These are phyloP conservation scores for Henckelia pumila DNA, from an alignment of 257 asterid genomes.

Conservation along the genomic window DNA sequence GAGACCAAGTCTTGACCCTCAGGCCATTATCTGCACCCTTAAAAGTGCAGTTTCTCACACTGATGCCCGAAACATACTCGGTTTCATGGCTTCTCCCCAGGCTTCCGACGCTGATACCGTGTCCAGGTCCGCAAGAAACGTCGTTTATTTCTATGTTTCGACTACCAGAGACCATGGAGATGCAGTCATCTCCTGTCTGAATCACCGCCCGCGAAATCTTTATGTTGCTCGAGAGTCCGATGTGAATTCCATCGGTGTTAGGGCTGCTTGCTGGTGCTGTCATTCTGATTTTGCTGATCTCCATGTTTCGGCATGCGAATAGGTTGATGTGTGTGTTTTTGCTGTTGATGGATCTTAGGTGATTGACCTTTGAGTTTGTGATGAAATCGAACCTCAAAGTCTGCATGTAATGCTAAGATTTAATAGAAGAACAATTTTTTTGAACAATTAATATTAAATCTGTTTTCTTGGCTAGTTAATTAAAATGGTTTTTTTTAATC, in stretches of 20 bases:
- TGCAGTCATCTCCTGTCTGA: slow-evolving; percentile 71
- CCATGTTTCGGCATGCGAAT: slow-evolving; percentile 51
- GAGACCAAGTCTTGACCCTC: slow-evolving; percentile 71
- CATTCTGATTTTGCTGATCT: slow-evolving; percentile 37
- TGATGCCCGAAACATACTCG: slow-evolving; percentile 39
- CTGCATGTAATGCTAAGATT: slow-evolving; percentile 25
- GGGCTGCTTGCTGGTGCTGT: slow-evolving; percentile 61
- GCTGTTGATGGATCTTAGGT: slow-evolving; percentile 60
- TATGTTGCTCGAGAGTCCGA: slow-evolving; percentile 49
- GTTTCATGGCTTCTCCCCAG: slow-evolving; percentile 38
- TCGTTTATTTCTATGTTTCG: slow-evolving; percentile 35
- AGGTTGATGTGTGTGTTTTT: slow-evolving; percentile 57
- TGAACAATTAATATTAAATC: not conserved
- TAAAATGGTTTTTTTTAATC: too few relatives aligned
- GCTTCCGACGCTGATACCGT: slow-evolving; percentile 73
- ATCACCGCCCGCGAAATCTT: slow-evolving; percentile 34
- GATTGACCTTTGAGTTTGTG: slow-evolving; percentile 40
- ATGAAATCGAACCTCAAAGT: slow-evolving; percentile 63
- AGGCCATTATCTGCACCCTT: slow-evolving; percentile 53
- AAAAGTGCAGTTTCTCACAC: slow-evolving; percentile 43
- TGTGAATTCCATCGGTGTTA: slow-evolving; percentile 69
- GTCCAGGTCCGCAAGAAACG: slow-evolving; percentile 70
- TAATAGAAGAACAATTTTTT: not conserved
- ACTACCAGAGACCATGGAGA: slow-evolving; percentile 63
- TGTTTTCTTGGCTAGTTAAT: too few relatives aligned